Evolutionary conservation across 1,284 basidiomycete species (phyloP), one percentile per base, ranked within the genome.

Genomic region (Sphagnurus paluster): DNA sequence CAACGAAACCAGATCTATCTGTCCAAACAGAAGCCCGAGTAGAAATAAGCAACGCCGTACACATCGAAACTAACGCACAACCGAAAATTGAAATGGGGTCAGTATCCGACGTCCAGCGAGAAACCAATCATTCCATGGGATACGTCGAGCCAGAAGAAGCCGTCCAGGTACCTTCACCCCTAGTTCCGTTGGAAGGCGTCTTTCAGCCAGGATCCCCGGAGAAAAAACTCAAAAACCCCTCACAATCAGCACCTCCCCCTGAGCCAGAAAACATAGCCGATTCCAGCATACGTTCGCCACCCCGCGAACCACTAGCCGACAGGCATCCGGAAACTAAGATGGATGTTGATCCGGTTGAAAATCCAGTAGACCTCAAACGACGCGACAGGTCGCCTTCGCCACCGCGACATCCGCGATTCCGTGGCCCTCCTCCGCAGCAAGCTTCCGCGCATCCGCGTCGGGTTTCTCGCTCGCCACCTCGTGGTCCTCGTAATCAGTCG

Each of bases 401-500:
- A 30, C 54, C 58, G 13, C 55, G 47, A 39, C 57, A 60, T 7
- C 56, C 59, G 9, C 52, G 56, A 13, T 34, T 42, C 29, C 47
- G 39, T 32, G 47, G 47, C 41, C 44, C 28, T 39, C 44, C 30
- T 34, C 38, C 35, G 30, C 44, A 29, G 32, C 38, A 35, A 32
- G 40, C 46, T 24, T 34, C 37, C 28, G 21, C 29, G 28, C 43
- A 46, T 28, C 50, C 46, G 17, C 56, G 52, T 26, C 55, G 55
- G 5, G 39, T 40, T 28, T 60, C 64, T 39, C 62, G 62, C 29
- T 68, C 70, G 5, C 69, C 70, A 16, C 70, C 70, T 9, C 63
- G 67, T 52, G 70, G 66, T 1, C 70, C 71, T 21, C 66, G 70
- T 39, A 72, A 67, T 49, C 69, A 33, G 14, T n/a, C n/a, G n/a